A percentile compares a stretch with the other conserved stretches of the same genome.
phyloP scores from a whole-genome alignment of 1,284 basidiomycete species.

The Cutaneotrichosporon sp. region DNA sequence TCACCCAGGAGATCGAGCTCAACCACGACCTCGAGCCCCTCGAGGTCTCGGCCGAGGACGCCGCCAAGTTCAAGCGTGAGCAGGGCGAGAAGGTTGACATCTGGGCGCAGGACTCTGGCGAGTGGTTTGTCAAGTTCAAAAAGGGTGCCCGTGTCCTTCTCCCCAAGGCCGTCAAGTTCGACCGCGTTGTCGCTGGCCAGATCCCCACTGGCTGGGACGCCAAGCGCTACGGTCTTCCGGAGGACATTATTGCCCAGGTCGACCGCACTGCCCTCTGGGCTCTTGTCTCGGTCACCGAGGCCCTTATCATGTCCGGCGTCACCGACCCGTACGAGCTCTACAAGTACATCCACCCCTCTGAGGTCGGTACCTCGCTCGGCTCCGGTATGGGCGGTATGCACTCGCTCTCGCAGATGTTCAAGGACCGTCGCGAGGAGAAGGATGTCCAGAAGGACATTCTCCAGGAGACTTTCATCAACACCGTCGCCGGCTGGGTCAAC shows the following conservation, averaged over 20 bases:
- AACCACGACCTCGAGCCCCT: conserved; percentile 95
- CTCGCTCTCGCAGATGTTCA: conserved; percentile 92
- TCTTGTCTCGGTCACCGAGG: conserved; percentile 89
- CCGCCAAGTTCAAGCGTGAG: conserved; percentile 91
- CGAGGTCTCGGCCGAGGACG: conserved; percentile 85
- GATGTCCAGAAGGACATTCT: conserved; percentile 97
- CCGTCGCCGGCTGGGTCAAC: conserved; percentile 97
- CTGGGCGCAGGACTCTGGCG: conserved; percentile 82
- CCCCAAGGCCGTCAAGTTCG: conserved; percentile 93
- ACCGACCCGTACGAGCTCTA: conserved; percentile 97
- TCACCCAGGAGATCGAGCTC: conserved; percentile 95
- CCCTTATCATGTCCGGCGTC: conserved; percentile 93
- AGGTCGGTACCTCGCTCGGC: conserved; percentile 85
- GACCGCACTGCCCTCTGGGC: conserved; percentile 91
- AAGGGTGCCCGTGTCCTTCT: conserved; percentile 91
- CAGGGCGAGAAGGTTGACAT: conserved; percentile 95
- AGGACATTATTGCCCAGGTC: conserved; percentile 89
- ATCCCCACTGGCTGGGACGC: conserved; percentile 96
- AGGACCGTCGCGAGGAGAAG: conserved; percentile 92
- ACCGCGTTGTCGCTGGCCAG: conserved; percentile 90
- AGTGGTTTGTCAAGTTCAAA: conserved; percentile 98
- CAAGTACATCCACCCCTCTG: conserved; percentile 92
- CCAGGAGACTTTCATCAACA: conserved; percentile 99
- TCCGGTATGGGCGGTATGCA: conserved; percentile 96
- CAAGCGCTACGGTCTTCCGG: conserved; percentile 93